Evolutionary conservation across 345 rosid species (phyloP).

Genomic region (Excoecaria agallocha): DNA sequence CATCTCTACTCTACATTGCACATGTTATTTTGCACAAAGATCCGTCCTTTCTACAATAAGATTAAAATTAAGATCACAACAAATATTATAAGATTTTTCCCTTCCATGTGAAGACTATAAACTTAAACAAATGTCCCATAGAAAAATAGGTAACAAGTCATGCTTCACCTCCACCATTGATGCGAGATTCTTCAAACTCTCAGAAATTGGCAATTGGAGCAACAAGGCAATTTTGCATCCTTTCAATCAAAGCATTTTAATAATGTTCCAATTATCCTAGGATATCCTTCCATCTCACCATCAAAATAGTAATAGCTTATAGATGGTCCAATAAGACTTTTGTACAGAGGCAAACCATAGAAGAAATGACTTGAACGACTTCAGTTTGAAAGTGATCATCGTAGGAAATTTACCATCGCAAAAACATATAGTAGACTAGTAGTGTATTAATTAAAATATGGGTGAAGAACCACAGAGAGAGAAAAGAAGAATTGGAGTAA

Average conservation of each 20-base stretch:
- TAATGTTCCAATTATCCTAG: too few species aligned
- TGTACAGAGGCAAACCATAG: not conserved
- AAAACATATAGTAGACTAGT: not conserved
- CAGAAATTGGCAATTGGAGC: too few species aligned
- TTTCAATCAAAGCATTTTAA: too few species aligned
- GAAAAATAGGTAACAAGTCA: not conserved
- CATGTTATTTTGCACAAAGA: not conserved
- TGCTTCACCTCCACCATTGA: too few species aligned
- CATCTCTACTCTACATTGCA: not conserved
- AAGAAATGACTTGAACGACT: not conserved
- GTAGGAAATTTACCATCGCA: too few species aligned
- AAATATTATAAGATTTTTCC: too few species aligned
- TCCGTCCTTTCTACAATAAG: not conserved
- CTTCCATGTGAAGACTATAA: not conserved
- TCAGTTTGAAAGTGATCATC: too few species aligned
- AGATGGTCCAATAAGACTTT: not conserved
- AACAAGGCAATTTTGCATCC: too few species aligned
- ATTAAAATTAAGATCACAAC: not conserved
- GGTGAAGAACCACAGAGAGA: not conserved
- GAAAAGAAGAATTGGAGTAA: not conserved
- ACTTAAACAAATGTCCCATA: not conserved
- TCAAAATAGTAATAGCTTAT: too few species aligned
- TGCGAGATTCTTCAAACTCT: too few species aligned
- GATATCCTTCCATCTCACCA: too few species aligned
- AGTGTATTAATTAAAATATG: not conserved